These are phyloP conservation scores for Umbelopsis isabellina DNA, from an alignment of 192 early-diverging fungal genomes.

Conservation along the genomic window DNA sequence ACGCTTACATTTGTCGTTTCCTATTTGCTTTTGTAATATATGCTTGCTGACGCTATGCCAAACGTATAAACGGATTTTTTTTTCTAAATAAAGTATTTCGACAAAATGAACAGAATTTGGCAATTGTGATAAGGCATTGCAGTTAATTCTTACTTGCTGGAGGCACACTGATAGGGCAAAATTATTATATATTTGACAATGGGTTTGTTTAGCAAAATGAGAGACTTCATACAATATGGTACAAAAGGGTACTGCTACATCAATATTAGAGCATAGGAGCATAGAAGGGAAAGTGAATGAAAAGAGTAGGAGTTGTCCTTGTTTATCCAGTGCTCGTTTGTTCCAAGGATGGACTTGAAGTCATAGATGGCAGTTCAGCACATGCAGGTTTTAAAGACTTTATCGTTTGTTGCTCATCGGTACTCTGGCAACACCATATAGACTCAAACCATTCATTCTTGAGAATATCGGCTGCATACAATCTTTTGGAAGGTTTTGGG, in stretches of 20 bases:
- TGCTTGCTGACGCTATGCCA: not conserved
- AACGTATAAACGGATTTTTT: not conserved
- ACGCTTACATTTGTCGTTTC: not conserved
- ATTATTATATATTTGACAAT: not conserved
- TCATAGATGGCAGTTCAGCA: not conserved
- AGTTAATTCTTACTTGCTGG: not conserved
- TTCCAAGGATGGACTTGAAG: not conserved
- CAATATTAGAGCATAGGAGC: not conserved
- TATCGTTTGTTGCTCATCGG: not conserved
- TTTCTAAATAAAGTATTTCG: too few relatives aligned
- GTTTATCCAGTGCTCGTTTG: not conserved
- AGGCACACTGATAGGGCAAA: not conserved
- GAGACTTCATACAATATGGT: slow-evolving; percentile 3
- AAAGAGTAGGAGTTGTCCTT: not conserved
- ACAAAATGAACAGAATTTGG: too few relatives aligned
- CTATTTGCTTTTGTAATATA: not conserved
- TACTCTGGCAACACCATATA: slow-evolving; percentile 32
- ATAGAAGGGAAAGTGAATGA: not conserved
- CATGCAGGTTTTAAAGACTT: not conserved
- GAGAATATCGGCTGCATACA: slow-evolving; percentile 24
- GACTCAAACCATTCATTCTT: slow-evolving; percentile 29
- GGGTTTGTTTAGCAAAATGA: too few relatives aligned
- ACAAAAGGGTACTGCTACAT: slow-evolving; percentile 1
- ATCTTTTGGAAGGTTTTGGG: slow-evolving; percentile 29
- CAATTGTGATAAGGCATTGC: not conserved